Evolutionary conservation across 306 rosid genomes (phyloP).

Genomic region (Prunus armeniaca): DNA sequence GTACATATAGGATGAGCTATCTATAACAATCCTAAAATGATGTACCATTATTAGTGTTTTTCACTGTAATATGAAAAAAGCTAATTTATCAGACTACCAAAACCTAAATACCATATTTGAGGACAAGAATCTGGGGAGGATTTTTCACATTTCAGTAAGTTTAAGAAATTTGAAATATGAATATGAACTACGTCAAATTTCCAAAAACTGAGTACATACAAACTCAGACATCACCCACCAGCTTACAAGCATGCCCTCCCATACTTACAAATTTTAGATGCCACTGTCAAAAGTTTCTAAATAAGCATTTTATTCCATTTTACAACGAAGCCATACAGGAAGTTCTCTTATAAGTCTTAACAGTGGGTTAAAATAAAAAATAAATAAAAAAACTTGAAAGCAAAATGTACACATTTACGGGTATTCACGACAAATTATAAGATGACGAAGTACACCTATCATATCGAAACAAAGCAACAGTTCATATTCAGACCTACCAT

Average conservation of each 20-base stretch:
- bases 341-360: background rate
- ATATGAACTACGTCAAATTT: background rate
- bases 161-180: too few relatives aligned
- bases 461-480: background rate
- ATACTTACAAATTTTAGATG: background rate
- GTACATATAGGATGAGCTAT: conserved; percentile 39
- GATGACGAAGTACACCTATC: background rate
- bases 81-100: background rate
- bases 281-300: background rate
- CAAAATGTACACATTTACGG: background rate
- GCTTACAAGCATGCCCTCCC: too few relatives aligned
- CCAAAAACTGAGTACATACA: too few relatives aligned
- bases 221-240: too few relatives aligned
- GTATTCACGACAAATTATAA: background rate
- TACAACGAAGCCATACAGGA: background rate
- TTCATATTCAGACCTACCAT: background rate
- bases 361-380: background rate
- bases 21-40: background rate
- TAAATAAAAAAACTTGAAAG: background rate
- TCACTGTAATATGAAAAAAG: background rate
- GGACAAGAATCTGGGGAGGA: background rate
- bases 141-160: too few relatives aligned
- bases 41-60: background rate
- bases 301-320: background rate
- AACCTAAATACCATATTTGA: background rate